Evolutionary conservation across 176 grass and related monocot genomes (phyloP).

Genomic region (Oryza australiensis): DNA sequence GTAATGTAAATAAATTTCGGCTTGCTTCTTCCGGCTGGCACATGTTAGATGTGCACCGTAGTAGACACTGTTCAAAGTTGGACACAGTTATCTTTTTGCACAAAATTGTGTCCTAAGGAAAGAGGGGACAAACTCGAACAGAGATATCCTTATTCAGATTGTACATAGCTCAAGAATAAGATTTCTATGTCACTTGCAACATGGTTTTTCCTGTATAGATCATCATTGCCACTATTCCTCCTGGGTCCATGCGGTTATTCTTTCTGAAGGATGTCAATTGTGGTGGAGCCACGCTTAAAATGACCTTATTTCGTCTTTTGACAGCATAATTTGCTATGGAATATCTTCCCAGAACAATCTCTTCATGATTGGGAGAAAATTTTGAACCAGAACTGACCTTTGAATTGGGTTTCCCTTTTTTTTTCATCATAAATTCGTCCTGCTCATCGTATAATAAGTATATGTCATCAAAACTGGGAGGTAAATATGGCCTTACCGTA

Average conservation of each 20-base stretch:
- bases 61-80: conserved; percentile 36
- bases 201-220: conserved; percentile 23
- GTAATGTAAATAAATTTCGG: conserved; percentile 82
- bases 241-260: neutral
- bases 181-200: conserved; percentile 9
- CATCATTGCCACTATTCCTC: neutral
- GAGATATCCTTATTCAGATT: conserved; percentile 39
- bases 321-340: neutral
- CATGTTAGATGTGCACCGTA: conserved; percentile 45
- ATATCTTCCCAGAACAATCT: neutral
- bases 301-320: neutral
- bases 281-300: neutral
- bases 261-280: neutral
- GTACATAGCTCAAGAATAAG: conserved; percentile 50
- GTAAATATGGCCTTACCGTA: neutral
- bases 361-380: neutral
- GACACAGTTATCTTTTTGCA: conserved; percentile 48
- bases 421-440: neutral
- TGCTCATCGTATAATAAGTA: neutral
- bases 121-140: conserved; percentile 28
- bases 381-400: neutral
- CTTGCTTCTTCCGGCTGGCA: conserved; percentile 18
- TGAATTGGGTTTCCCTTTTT: neutral
- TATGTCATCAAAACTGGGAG: neutral
- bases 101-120: conserved; percentile 59